Evolutionary conservation across 2,329 filamentous ascomycete species (phyloP).

Genomic region (Thelonectria blattea): DNA sequence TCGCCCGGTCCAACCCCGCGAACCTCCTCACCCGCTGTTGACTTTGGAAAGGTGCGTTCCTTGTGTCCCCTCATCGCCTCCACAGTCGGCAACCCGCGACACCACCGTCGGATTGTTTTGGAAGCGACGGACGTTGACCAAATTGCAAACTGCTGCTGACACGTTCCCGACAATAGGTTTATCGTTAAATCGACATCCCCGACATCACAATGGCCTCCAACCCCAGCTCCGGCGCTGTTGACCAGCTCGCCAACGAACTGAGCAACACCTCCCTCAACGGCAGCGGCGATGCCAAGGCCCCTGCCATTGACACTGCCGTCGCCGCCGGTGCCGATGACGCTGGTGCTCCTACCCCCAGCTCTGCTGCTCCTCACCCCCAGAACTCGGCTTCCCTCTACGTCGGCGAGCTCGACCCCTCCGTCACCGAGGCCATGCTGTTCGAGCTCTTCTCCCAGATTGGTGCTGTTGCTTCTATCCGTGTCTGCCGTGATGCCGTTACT

Average conservation of each 20-base stretch:
- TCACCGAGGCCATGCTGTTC: slow-evolving; percentile 99
- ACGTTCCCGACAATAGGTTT: slow-evolving; percentile 24
- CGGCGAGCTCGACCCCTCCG: slow-evolving; percentile 94
- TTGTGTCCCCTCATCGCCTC: slow-evolving; percentile 20
- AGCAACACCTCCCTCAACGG: slow-evolving; percentile 73
- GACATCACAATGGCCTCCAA: slow-evolving; percentile 64
- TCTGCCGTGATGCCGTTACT: slow-evolving; percentile 98
- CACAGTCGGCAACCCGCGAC: slow-evolving; percentile 2
- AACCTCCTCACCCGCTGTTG: slow-evolving; percentile 34
- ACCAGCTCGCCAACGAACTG: slow-evolving; percentile 82
- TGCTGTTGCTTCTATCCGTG: slow-evolving; percentile 97
- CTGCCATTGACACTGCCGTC: slow-evolving; percentile 78
- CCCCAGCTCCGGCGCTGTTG: slow-evolving; percentile 67
- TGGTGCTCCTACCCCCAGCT: slow-evolving; percentile 73
- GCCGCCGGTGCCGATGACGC: slow-evolving; percentile 59
- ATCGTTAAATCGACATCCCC: slow-evolving; percentile 25
- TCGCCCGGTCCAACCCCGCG: slow-evolving; percentile 34
- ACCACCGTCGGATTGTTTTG: slow-evolving; percentile 3
- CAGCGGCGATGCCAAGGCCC: slow-evolving; percentile 68
- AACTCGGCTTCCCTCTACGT: slow-evolving; percentile 99
- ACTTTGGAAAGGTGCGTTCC: slow-evolving; percentile 31
- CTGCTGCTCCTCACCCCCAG: slow-evolving; percentile 78
- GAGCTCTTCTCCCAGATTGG: slow-evolving; percentile 99
- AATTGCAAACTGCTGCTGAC: slow-evolving; percentile 28
- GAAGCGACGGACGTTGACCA: no score